Evolutionary conservation across 1,284 basidiomycete species (phyloP).

Genomic region (Trichosporon inkin): DNA sequence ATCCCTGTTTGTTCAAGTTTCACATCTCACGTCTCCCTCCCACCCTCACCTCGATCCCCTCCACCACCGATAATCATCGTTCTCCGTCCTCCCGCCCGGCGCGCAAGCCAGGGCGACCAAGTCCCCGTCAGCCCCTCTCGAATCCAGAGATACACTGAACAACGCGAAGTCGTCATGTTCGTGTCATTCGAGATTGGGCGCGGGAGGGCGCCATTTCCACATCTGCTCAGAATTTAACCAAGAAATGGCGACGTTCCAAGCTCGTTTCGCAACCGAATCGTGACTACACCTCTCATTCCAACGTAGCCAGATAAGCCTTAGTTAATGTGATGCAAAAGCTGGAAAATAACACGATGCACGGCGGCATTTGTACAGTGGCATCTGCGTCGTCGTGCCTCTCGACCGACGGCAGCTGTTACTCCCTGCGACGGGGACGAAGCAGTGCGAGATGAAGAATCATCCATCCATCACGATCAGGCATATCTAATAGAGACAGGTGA

Average conservation of each 20-base stretch:
- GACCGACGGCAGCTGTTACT: too few relatives aligned
- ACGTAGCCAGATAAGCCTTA: neutral
- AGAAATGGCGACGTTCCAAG: neutral
- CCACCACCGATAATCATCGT: neutral
- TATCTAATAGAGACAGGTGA: too few relatives aligned
- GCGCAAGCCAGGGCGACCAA: slow-evolving; percentile 22
- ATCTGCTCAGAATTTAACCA: neutral
- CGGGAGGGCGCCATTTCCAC: slow-evolving; percentile 39
- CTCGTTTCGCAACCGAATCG: neutral
- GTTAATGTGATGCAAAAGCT: slow-evolving; percentile 1
- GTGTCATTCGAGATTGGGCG: slow-evolving; percentile 30
- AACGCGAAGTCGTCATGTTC: slow-evolving; percentile 8
- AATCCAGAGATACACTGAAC: neutral
- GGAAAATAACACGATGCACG: too few relatives aligned
- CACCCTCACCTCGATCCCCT: neutral
- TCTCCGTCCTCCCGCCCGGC: slow-evolving; percentile 12
- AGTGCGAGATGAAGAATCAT: too few relatives aligned
- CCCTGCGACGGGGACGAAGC: too few relatives aligned
- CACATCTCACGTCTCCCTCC: slow-evolving; percentile 7
- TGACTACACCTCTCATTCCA: neutral
- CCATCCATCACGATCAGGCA: too few relatives aligned
- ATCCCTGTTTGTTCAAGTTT: neutral
- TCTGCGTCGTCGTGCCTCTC: too few relatives aligned
- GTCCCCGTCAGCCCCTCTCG: slow-evolving; percentile 36
- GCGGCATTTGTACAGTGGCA: too few relatives aligned